Conservation (phyloP, 2,329 filamentous ascomycete genomes). For the Alternaria consortialis region DNA sequence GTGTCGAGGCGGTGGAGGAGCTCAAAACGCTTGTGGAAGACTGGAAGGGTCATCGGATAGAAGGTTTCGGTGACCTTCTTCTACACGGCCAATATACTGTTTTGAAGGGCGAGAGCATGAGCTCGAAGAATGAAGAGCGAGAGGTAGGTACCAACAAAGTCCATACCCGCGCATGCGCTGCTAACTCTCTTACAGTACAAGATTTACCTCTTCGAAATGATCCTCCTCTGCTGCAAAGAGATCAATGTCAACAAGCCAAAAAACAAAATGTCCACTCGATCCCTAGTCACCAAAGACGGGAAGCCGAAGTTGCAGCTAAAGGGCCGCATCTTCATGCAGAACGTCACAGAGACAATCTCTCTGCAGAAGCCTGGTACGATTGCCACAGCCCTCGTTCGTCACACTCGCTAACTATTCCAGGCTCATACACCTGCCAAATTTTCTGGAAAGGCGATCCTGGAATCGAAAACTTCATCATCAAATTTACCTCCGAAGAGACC, state of each 20-base stretch:
- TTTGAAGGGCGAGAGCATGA: constrained; percentile 79
- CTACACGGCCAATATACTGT: constrained; percentile 92
- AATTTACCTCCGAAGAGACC: constrained; percentile 87
- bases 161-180: constrained; percentile 8
- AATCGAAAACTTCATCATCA: constrained; percentile 95
- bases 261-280: constrained; percentile 74
- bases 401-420: constrained; percentile 55
- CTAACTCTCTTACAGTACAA: constrained; percentile 73
- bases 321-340: constrained; percentile 98
- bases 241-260: constrained; percentile 83
- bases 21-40: constrained; percentile 87
- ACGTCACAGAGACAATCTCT: constrained; percentile 93
- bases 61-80: constrained; percentile 89
- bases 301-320: constrained; percentile 87
- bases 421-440: constrained; percentile 94
- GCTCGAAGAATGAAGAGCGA: constrained; percentile 82
- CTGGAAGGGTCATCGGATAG: constrained; percentile 92
- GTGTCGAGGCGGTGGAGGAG: constrained; percentile 84
- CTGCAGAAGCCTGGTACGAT: constrained; percentile 83
- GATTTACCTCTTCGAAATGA: constrained; percentile 96
- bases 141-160: constrained; percentile 67
- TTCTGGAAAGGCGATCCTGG: constrained; percentile 98
- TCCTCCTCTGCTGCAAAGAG: constrained; percentile 96
- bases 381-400: not conserved
- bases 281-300: constrained; percentile 72